Percentiles rank a stretch among this genome's conserved stretches.
phyloP scores from a whole-genome alignment of 768 basidiomycete species.

The Megacollybia marginata region DNA sequence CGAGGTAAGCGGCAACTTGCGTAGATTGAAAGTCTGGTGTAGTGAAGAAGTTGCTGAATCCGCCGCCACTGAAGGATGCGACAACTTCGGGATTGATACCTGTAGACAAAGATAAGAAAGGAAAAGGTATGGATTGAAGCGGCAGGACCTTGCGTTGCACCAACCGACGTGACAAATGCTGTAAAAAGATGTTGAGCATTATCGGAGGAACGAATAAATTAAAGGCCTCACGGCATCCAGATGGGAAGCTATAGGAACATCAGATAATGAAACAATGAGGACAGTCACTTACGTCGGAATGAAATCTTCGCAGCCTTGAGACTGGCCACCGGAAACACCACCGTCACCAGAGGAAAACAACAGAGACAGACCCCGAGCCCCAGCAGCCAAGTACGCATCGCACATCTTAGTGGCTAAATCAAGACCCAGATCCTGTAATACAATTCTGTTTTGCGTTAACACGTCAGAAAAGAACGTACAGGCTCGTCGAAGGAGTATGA shows the following conservation, averaged over 20 bases:
- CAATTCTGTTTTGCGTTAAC: too few species aligned
- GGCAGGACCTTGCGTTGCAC: constrained; percentile 25
- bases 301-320: too few species aligned
- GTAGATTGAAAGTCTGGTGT: constrained; percentile 1
- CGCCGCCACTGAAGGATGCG: constrained; percentile 40
- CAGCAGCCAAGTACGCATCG: constrained; percentile 26
- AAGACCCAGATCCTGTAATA: too few species aligned
- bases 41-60: constrained; percentile 37
- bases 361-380: constrained; percentile 27
- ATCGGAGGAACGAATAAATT: not conserved
- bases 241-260: too few species aligned
- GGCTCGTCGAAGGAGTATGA: too few species aligned
- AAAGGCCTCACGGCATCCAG: too few species aligned
- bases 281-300: too few species aligned
- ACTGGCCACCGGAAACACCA: not conserved
- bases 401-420: constrained; percentile 16
- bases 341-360: constrained; percentile 25
- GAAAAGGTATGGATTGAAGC: too few species aligned
- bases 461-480: too few species aligned
- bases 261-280: too few species aligned
- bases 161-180: constrained; percentile 8
- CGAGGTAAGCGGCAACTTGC: not conserved
- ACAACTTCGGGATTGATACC: constrained; percentile 31
- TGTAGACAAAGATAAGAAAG: not conserved
- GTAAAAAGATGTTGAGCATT: too few species aligned